phyloP scores from a whole-genome alignment of 108 stramenopile genomes.

The Skeletonema costatum region DNA sequence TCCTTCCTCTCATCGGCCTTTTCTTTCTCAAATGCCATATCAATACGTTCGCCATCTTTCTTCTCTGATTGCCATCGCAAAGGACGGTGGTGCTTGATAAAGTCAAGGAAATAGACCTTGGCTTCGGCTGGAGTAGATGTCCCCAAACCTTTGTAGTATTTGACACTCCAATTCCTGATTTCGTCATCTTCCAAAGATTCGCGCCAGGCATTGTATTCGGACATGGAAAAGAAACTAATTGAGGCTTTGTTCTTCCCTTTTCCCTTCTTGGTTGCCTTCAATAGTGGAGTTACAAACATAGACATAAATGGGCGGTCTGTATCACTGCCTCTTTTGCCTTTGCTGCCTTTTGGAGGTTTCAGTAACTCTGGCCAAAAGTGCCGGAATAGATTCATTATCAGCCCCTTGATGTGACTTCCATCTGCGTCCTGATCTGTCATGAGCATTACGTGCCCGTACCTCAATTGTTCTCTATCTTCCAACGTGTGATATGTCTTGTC shows the following conservation, averaged over 20 bases:
- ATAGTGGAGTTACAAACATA: constrained; percentile 87
- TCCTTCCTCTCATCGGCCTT: constrained; percentile 80
- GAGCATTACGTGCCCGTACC: constrained; percentile 93
- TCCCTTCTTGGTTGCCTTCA: constrained; percentile 74
- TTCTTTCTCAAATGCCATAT: constrained; percentile 87
- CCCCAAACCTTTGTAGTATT: constrained; percentile 97
- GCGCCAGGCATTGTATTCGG: constrained; percentile 86
- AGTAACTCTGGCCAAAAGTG: constrained; percentile 91
- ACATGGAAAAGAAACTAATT: constrained; percentile 82
- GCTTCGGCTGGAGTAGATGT: constrained; percentile 91
- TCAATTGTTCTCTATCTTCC: constrained; percentile 66
- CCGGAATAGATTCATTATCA: constrained; percentile 92
- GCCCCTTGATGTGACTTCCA: constrained; percentile 94
- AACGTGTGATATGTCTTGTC: constrained; percentile 75
- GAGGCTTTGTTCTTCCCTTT: constrained; percentile 52
- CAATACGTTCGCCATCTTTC: constrained; percentile 75
- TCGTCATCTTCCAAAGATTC: constrained; percentile 49
- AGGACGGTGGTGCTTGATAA: constrained; percentile 67
- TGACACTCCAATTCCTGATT: constrained; percentile 71
- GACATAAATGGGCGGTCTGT: constrained; percentile 70
- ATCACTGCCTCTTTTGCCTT: constrained; percentile 8
- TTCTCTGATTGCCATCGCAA: constrained; percentile 79
- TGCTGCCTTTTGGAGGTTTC: constrained; percentile 50
- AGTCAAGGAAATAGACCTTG: constrained; percentile 83
- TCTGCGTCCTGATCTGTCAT: constrained; percentile 95